A percentile compares a stretch with the other conserved stretches of the same genome.
phyloP scores from a whole-genome alignment of 75 land plant genomes.

The Selaginella tamariscina region DNA sequence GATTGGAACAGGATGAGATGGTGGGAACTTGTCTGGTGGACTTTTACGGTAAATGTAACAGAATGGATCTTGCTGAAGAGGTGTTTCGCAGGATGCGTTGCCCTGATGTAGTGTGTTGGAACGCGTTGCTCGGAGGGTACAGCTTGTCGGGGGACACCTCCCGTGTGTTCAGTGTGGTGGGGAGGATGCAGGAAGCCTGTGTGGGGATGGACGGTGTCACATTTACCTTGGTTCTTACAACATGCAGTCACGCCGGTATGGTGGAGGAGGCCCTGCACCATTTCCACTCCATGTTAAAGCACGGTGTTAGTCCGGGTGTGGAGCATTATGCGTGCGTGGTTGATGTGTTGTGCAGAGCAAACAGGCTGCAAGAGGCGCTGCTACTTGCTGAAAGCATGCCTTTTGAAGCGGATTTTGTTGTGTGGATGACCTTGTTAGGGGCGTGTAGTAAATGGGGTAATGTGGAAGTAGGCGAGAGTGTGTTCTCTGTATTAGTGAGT shows the following conservation, averaged over 20 bases:
- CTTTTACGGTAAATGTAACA: constrained; percentile 50
- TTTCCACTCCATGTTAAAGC: constrained; percentile 19
- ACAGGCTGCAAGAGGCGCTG: constrained; percentile 15
- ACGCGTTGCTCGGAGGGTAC: constrained; percentile 40
- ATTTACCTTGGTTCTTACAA: background rate
- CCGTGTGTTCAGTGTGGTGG: constrained; percentile 26
- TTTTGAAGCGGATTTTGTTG: constrained; percentile 4
- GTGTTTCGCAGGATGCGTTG: constrained; percentile 27
- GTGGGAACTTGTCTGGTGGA: constrained; percentile 43
- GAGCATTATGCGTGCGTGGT: constrained; percentile 25
- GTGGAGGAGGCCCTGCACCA: background rate
- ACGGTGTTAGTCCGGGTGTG: constrained; percentile 15
- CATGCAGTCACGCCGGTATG: background rate
- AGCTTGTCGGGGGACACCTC: constrained; percentile 27
- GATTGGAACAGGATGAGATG: constrained; percentile 24
- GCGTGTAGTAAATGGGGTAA: constrained; percentile 22
- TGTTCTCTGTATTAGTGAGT: too few relatives aligned
- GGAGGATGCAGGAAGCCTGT: constrained; percentile 20
- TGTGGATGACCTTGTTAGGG: constrained; percentile 19
- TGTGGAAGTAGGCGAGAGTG: constrained; percentile 8
- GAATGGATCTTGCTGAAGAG: constrained; percentile 21
- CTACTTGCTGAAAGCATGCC: constrained; percentile 18
- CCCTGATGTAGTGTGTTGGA: constrained; percentile 39
- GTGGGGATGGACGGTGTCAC: background rate
- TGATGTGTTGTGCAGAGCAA: constrained; percentile 24